These are phyloP conservation scores for Arachis monticola DNA, from an alignment of 331 rosid species.

Conservation along the genomic window DNA sequence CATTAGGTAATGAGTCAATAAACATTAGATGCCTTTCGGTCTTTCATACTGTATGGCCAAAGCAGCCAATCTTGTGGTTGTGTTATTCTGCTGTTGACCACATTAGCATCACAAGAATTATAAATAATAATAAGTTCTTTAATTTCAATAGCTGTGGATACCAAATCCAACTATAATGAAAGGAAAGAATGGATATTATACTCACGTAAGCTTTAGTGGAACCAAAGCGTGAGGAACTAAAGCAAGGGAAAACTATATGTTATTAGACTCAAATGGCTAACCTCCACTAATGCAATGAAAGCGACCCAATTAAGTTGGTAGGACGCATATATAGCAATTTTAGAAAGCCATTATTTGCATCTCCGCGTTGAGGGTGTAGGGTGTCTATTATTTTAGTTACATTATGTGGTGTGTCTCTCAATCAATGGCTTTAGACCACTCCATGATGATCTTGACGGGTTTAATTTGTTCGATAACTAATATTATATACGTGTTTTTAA, in stretches of 20 bases:
- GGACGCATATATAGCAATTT: conserved; percentile 14
- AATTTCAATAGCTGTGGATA: conserved; percentile 17
- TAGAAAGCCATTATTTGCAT: background rate
- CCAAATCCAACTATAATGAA: conserved; percentile 35
- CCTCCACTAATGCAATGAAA: conserved; percentile 39
- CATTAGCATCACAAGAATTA: conserved; percentile 9
- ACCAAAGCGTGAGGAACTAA: conserved; percentile 17
- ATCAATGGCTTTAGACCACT: conserved; percentile 21
- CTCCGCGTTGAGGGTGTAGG: background rate
- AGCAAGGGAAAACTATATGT: background rate
- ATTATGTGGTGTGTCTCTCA: background rate
- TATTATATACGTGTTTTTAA: background rate
- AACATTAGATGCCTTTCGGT: background rate
- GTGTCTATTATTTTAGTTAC: background rate
- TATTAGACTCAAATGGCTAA: conserved; percentile 34
- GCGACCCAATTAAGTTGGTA: conserved; percentile 34
- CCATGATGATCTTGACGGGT: background rate
- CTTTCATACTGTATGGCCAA: conserved; percentile 24
- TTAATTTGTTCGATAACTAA: background rate
- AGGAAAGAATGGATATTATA: conserved; percentile 8
- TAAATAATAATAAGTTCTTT: conserved; percentile 27
- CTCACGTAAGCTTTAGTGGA: conserved; percentile 19
- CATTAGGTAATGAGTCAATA: conserved; percentile 47
- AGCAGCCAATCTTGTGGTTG: conserved; percentile 31
- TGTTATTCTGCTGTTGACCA: conserved; percentile 36